A percentile compares a stretch with the other conserved stretches of the same genome.
phyloP scores from a whole-genome alignment of 176 grass and related monocot genomes.

The Paspalum vaginatum region DNA sequence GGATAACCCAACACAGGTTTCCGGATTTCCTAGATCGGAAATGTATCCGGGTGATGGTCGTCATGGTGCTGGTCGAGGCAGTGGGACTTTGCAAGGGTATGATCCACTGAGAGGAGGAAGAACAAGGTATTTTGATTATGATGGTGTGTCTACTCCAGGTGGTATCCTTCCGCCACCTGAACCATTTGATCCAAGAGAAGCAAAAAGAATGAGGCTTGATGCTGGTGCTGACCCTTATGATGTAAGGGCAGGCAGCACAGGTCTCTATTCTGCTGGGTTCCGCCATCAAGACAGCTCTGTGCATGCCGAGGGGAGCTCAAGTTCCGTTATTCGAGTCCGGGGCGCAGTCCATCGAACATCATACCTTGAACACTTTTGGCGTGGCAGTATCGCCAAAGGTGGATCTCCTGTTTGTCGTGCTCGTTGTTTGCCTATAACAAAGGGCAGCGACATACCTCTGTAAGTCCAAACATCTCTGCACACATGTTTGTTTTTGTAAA shows the following conservation, averaged over 20 bases:
- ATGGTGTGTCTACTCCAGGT: slow-evolving; percentile 40
- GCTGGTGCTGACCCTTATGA: slow-evolving; percentile 40
- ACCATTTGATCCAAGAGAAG: slow-evolving; percentile 58
- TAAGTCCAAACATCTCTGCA: slow-evolving; percentile 51
- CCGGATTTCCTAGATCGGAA: slow-evolving; percentile 50
- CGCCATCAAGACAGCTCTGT: slow-evolving; percentile 44
- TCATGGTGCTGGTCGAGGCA: slow-evolving; percentile 35
- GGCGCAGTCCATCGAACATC: slow-evolving; percentile 46
- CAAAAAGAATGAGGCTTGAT: slow-evolving; percentile 60
- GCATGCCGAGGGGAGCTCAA: slow-evolving; percentile 48
- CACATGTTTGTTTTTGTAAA: slow-evolving; percentile 25
- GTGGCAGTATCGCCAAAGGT: slow-evolving; percentile 83
- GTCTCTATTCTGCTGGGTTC: slow-evolving; percentile 29
- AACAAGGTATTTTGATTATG: slow-evolving; percentile 48
- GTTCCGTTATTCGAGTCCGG: slow-evolving; percentile 60
- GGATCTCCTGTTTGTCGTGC: slow-evolving; percentile 85
- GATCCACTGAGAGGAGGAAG: slow-evolving; percentile 45
- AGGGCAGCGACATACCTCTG: slow-evolving; percentile 72
- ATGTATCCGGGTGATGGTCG: slow-evolving; percentile 51
- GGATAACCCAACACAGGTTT: slow-evolving; percentile 41
- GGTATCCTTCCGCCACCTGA: slow-evolving; percentile 65
- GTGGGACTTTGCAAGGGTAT: slow-evolving; percentile 46
- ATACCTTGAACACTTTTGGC: slow-evolving; percentile 62
- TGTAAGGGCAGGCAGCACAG: slow-evolving; percentile 42
- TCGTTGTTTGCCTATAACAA: slow-evolving; percentile 79